Conservation (phyloP, 179 eudicot genomes). For the Beta lomatogona region DNA sequence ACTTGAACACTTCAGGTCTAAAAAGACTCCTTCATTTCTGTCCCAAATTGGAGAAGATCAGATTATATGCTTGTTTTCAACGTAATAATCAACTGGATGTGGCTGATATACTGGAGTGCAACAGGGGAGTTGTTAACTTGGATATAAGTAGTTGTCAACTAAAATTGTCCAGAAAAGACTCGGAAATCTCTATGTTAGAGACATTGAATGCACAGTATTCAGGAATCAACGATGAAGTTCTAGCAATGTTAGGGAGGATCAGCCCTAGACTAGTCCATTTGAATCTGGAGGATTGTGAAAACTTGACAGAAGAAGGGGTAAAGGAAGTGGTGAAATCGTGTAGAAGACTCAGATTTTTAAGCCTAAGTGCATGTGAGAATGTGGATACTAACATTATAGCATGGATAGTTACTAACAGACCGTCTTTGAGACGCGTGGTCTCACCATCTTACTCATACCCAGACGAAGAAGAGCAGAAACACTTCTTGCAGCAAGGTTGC, state of each 20-base stretch:
- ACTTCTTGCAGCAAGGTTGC: slow-evolving; percentile 24
- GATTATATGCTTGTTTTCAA: slow-evolving; percentile 8
- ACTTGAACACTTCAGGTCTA: slow-evolving; percentile 3
- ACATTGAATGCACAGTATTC: slow-evolving; percentile 7
- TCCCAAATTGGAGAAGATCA: slow-evolving; percentile 27
- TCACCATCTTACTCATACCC: slow-evolving; percentile 24
- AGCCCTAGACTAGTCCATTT: slow-evolving; percentile 25
- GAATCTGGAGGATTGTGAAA: slow-evolving; percentile 20
- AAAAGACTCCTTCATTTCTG: slow-evolving; percentile 16
- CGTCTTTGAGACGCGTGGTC: slow-evolving; percentile 23
- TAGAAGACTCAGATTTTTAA: slow-evolving; percentile 23
- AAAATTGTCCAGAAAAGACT: not conserved
- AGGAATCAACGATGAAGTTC: slow-evolving; percentile 17
- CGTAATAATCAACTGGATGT: slow-evolving; percentile 13
- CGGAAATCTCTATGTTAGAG: slow-evolving; percentile 18
- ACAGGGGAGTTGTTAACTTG: slow-evolving; percentile 10
- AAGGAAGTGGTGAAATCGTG: slow-evolving; percentile 23
- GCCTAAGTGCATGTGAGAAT: slow-evolving; percentile 15
- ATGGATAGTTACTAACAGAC: slow-evolving; percentile 19
- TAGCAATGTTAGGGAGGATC: slow-evolving; percentile 16
- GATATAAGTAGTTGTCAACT: slow-evolving; percentile 5
- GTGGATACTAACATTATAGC: slow-evolving; percentile 8
- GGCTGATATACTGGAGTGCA: slow-evolving; percentile 25
- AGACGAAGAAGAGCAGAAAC: slow-evolving; percentile 10
- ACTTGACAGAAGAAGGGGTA: slow-evolving; percentile 30